Evolutionary conservation across 768 basidiomycete genomes (phyloP).

Genomic region (Russula sp.): DNA sequence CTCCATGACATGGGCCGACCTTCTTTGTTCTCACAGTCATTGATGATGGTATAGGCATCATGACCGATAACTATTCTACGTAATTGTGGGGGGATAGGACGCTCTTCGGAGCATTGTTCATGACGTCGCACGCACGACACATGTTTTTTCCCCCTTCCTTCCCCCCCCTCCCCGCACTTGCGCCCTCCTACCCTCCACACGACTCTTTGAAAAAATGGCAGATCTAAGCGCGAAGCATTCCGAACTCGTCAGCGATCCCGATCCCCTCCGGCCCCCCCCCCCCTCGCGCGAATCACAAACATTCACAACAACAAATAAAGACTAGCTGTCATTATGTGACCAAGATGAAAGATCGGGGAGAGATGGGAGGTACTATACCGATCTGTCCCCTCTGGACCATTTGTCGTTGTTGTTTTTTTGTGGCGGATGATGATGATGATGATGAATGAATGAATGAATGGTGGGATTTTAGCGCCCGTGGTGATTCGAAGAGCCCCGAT

Average conservation of each 20-base stretch:
- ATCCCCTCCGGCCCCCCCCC: too few species aligned
- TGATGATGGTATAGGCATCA: background rate
- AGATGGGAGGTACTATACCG: too few species aligned
- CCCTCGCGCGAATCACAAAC: slow-evolving; percentile 6
- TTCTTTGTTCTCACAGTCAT: slow-evolving; percentile 7
- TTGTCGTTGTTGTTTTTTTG: background rate
- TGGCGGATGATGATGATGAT: background rate
- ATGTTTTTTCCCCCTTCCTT: background rate
- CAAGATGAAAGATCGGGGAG: too few species aligned
- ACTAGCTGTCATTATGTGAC: too few species aligned
- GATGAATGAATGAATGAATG: too few species aligned
- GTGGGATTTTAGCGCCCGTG: background rate
- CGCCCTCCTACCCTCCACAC: background rate
- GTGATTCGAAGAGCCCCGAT: slow-evolving; percentile 2
- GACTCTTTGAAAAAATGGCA: background rate
- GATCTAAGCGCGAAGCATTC: slow-evolving; percentile 18
- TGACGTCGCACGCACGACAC: slow-evolving; percentile 11
- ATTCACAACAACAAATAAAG: background rate
- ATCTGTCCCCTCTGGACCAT: too few species aligned
- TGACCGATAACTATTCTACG: background rate
- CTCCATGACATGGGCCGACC: background rate
- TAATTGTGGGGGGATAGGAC: slow-evolving; percentile 23
- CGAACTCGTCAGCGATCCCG: slow-evolving; percentile 3
- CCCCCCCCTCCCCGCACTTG: slow-evolving; percentile 1
- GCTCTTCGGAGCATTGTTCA: slow-evolving; percentile 12